Conservation (phyloP, 2,329 filamentous ascomycete species). For the Epichloe amarillans region DNA sequence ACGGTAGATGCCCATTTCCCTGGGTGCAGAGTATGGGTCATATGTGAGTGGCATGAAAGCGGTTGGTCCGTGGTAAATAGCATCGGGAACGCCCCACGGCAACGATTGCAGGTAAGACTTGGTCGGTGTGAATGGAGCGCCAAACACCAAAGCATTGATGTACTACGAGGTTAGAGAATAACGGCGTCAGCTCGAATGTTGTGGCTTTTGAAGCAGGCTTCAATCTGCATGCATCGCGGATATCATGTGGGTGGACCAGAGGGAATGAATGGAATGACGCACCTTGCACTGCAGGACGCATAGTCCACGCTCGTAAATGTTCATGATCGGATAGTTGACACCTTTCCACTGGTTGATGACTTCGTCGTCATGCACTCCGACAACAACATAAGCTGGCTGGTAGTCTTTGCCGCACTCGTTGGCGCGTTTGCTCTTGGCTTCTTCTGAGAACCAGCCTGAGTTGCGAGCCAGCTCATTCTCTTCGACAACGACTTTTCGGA, state of each 20-base stretch:
- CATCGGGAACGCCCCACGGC: conserved; percentile 60
- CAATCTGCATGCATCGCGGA: background rate
- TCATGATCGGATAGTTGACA: conserved; percentile 99
- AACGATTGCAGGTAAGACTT: conserved; percentile 61
- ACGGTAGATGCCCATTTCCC: conserved; percentile 70
- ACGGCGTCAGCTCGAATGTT: background rate
- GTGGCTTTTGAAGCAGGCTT: background rate
- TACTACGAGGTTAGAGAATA: conserved; percentile 40
- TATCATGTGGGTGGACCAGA: too few relatives aligned
- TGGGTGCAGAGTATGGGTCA: conserved; percentile 70
- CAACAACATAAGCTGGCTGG: conserved; percentile 73
- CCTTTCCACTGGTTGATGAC: conserved; percentile 97
- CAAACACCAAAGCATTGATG: conserved; percentile 76
- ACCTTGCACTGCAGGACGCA: conserved; percentile 93
- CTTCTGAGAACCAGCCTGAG: conserved; percentile 62
- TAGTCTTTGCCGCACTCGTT: conserved; percentile 54
- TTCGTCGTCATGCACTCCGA: conserved; percentile 85
- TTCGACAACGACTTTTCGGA: conserved; percentile 58
- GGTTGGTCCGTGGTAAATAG: conserved; percentile 93
- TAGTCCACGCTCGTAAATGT: conserved; percentile 89
- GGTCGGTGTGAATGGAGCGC: conserved; percentile 78
- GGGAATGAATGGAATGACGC: conserved; percentile 17
- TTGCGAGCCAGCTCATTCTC: conserved; percentile 57
- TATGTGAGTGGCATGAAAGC: conserved; percentile 72
- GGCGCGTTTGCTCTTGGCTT: conserved; percentile 48